phyloP scores from a whole-genome alignment of 345 rosid species.

The Linum tenue region DNA sequence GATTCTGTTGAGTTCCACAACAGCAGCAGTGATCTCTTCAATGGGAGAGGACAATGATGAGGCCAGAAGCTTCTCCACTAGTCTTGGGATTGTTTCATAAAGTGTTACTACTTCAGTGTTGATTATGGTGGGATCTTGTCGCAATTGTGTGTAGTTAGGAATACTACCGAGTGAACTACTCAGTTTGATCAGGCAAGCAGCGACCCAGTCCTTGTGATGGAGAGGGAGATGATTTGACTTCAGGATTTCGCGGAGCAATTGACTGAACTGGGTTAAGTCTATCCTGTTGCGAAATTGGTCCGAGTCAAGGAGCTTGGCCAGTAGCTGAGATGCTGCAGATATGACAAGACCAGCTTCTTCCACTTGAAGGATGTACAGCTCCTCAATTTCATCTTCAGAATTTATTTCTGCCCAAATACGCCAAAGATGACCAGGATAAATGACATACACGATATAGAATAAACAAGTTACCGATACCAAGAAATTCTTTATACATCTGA shows the following conservation, averaged over 20 bases:
- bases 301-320: slow-evolving; percentile 61
- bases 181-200: slow-evolving; percentile 67
- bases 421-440: not conserved
- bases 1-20: slow-evolving; percentile 66
- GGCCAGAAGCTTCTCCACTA: slow-evolving; percentile 53
- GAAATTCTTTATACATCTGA: too few relatives aligned
- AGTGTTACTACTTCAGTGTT: slow-evolving; percentile 49
- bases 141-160: slow-evolving; percentile 7
- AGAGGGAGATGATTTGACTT: slow-evolving; percentile 41
- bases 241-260: slow-evolving; percentile 36
- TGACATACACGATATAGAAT: too few relatives aligned
- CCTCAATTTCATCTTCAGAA: slow-evolving; percentile 39
- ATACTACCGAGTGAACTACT: slow-evolving; percentile 28
- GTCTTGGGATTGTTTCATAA: slow-evolving; percentile 71
- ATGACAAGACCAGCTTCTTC: slow-evolving; percentile 71
- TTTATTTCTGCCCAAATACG: slow-evolving; percentile 32
- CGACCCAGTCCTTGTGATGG: slow-evolving; percentile 65
- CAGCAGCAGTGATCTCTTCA: slow-evolving; percentile 55
- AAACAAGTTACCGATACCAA: too few relatives aligned
- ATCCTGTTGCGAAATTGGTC: slow-evolving; percentile 37
- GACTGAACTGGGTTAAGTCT: slow-evolving; percentile 25
- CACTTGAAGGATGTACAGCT: slow-evolving; percentile 40
- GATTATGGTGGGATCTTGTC: slow-evolving; percentile 14
- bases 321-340: slow-evolving; percentile 63
- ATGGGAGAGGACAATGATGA: slow-evolving; percentile 30